Percentiles rank a stretch among this genome's conserved stretches.
Conservation (phyloP, 495 filamentous ascomycete genomes). For the Pseudevernia furfuracea region DNA sequence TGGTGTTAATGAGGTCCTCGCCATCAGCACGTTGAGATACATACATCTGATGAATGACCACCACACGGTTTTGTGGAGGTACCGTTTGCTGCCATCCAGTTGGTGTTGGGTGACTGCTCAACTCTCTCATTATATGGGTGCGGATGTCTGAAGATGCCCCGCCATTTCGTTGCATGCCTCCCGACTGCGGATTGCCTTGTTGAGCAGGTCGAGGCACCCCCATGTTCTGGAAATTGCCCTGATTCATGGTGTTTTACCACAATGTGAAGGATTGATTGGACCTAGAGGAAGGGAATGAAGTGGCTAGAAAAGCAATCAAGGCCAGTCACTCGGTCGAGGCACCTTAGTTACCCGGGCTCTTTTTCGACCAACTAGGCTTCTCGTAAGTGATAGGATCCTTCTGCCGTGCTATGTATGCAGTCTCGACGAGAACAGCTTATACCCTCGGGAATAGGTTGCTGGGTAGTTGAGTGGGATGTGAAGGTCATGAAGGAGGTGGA, state of each 20-base stretch:
- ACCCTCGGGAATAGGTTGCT: neutral
- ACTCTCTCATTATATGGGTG: slow-evolving; percentile 33
- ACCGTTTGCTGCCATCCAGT: slow-evolving; percentile 44
- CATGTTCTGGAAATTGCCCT: slow-evolving; percentile 39
- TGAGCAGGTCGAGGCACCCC: slow-evolving; percentile 24
- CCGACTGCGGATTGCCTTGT: slow-evolving; percentile 34
- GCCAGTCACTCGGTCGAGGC: neutral
- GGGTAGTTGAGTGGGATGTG: neutral
- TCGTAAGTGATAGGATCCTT: neutral
- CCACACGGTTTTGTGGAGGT: slow-evolving; percentile 33
- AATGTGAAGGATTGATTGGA: neutral
- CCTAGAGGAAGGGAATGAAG: neutral
- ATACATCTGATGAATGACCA: slow-evolving; percentile 44
- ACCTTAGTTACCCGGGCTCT: neutral
- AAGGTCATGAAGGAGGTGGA: neutral
- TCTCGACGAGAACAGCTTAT: neutral
- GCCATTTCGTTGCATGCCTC: slow-evolving; percentile 32
- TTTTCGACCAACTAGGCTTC: neutral
- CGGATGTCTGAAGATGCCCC: slow-evolving; percentile 31
- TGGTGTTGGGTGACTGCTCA: slow-evolving; percentile 36
- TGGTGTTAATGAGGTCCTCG: neutral
- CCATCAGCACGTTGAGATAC: slow-evolving; percentile 21
- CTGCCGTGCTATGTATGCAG: neutral
- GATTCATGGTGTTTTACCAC: slow-evolving; percentile 35
- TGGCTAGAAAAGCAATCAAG: neutral